Percentiles rank a stretch among this genome's conserved stretches.
Conservation (phyloP, 176 grass and related monocot species). For the Oryza nivara region DNA sequence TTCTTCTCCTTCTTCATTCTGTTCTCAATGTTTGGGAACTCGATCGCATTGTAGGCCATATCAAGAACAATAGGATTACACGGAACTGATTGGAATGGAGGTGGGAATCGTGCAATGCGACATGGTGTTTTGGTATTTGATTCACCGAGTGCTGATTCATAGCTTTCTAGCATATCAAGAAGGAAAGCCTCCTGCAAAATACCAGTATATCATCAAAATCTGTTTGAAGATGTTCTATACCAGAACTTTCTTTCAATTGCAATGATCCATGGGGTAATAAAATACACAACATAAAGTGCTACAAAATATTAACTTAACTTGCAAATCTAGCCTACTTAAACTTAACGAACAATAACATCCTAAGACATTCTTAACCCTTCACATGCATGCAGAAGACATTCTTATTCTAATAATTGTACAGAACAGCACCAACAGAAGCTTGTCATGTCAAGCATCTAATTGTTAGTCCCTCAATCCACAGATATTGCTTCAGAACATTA, state of each 20-base stretch:
- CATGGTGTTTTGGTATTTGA: conserved; percentile 58
- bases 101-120: conserved; percentile 72
- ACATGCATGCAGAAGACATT: not conserved
- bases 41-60: conserved; percentile 77
- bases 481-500: not conserved
- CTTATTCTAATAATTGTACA: not conserved
- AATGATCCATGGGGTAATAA: not conserved
- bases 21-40: conserved; percentile 86
- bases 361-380: not conserved
- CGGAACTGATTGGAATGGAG: conserved; percentile 70
- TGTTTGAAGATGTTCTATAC: not conserved
- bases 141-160: conserved; percentile 84
- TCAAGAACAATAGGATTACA: conserved; percentile 98
- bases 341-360: not conserved
- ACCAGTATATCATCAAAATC: conserved; percentile 25
- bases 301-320: not conserved
- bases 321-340: conserved; percentile 16
- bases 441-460: too few species aligned
- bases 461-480: not conserved
- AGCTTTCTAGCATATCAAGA: conserved; percentile 72
- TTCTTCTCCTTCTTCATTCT: conserved; percentile 99
- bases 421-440: too few species aligned
- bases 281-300: not conserved
- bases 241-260: not conserved
- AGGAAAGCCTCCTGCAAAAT: conserved; percentile 70